These are phyloP conservation scores for Urochloa ruziziensis DNA, from an alignment of 176 grass and related monocot genomes.

Conservation along the genomic window DNA sequence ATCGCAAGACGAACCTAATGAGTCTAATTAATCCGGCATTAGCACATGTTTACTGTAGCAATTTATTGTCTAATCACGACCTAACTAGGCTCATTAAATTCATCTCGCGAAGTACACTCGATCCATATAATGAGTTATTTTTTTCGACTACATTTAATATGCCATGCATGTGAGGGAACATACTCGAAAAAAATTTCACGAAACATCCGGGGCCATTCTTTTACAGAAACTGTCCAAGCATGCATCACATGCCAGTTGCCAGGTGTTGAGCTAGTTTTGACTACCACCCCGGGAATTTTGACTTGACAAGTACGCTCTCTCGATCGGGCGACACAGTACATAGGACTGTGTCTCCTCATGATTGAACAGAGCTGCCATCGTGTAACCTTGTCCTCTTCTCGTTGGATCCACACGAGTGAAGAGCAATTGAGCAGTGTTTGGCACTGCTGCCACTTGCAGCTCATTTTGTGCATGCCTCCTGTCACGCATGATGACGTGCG, in stretches of 20 bases:
- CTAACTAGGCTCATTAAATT: too few species aligned
- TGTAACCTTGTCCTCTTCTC: not conserved
- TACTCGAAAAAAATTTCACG: too few species aligned
- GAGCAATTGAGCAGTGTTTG: not conserved
- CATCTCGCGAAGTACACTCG: too few species aligned
- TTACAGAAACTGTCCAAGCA: too few species aligned
- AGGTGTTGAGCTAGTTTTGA: not conserved
- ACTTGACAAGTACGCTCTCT: not conserved
- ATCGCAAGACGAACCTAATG: too few species aligned
- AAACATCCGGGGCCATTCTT: too few species aligned
- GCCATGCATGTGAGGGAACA: too few species aligned
- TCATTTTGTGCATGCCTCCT: not conserved
- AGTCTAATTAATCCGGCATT: too few species aligned
- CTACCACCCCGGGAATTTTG: not conserved
- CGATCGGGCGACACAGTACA: not conserved
- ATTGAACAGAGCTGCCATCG: not conserved
- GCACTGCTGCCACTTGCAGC: not conserved
- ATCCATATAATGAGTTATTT: too few species aligned
- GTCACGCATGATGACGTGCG: not conserved
- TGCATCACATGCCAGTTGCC: not conserved
- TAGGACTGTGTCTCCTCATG: not conserved
- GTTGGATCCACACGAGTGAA: conserved; percentile 10
- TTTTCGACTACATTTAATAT: too few species aligned
- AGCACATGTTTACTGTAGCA: too few species aligned
- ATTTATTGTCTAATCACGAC: too few species aligned